Evolutionary conservation across 345 rosid genomes (phyloP).

Genomic region (Acer saccharum): DNA sequence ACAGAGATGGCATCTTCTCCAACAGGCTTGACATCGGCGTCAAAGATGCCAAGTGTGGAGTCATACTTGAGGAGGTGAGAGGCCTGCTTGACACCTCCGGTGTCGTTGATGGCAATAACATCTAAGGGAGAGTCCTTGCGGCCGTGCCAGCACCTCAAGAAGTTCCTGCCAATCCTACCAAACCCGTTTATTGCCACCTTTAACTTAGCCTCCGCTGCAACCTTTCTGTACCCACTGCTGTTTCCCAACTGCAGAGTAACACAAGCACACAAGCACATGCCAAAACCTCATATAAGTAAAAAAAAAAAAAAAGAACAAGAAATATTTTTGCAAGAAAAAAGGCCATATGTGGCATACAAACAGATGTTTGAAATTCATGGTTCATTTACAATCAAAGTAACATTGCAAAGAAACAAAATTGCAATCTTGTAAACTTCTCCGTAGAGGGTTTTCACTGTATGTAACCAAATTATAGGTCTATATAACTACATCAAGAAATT

Average conservation of each 20-base stretch:
- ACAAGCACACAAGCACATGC: background rate
- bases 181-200: slow-evolving; percentile 95
- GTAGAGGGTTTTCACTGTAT: too few species aligned
- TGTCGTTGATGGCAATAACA: slow-evolving; percentile 87
- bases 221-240: slow-evolving; percentile 72
- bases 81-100: slow-evolving; percentile 96
- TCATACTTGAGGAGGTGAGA: slow-evolving; percentile 97
- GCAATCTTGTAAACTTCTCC: background rate
- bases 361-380: background rate
- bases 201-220: slow-evolving; percentile 72
- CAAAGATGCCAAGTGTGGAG: slow-evolving; percentile 93
- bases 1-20: slow-evolving; percentile 87
- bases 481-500: background rate
- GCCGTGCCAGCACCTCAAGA: slow-evolving; percentile 98
- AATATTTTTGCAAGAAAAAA: background rate
- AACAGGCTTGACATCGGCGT: slow-evolving; percentile 86
- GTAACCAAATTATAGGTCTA: background rate
- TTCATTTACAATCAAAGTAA: background rate
- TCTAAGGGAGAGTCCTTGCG: slow-evolving; percentile 90
- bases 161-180: slow-evolving; percentile 92
- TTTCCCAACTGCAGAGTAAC: slow-evolving; percentile 45
- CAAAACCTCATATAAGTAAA: background rate
- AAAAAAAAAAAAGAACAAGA: too few species aligned
- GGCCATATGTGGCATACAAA: background rate
- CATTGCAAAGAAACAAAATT: background rate